phyloP scores from a whole-genome alignment of 768 basidiomycete genomes.

The Mycena galopus region DNA sequence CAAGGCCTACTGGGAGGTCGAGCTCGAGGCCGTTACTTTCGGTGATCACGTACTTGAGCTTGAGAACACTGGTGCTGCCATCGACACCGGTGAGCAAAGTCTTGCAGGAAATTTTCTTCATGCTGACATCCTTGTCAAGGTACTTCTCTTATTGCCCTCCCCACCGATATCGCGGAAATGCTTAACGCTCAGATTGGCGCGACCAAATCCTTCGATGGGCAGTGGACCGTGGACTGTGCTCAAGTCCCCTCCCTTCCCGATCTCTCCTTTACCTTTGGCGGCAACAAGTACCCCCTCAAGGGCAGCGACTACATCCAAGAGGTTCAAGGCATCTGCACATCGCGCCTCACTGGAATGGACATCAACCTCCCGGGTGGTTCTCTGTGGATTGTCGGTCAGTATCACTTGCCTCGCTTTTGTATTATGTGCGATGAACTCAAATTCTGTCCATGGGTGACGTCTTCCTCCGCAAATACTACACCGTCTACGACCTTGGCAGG shows the following conservation, averaged over 20 bases:
- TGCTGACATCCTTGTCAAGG: conserved; percentile 51
- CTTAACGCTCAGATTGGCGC: conserved; percentile 96
- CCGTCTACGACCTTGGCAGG: conserved; percentile 86
- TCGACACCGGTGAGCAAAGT: conserved; percentile 77
- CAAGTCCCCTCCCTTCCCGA: conserved; percentile 89
- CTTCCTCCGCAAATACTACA: conserved; percentile 92
- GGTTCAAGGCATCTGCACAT: conserved; percentile 93
- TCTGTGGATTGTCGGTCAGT: conserved; percentile 88
- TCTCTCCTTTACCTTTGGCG: conserved; percentile 85
- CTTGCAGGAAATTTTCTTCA: conserved; percentile 8
- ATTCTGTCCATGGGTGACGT: conserved; percentile 77
- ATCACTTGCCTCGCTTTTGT: conserved; percentile 31
- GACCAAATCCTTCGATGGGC: conserved; percentile 94
- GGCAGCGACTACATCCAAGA: conserved; percentile 92
- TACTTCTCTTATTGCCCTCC: conserved; percentile 93
- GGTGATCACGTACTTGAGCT: conserved; percentile 91
- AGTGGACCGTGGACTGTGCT: conserved; percentile 91
- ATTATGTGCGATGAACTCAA: neutral
- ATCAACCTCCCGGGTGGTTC: conserved; percentile 84
- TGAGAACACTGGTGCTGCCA: conserved; percentile 93
- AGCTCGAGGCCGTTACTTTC: conserved; percentile 87
- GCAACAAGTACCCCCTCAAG: conserved; percentile 83
- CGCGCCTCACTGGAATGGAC: conserved; percentile 92
- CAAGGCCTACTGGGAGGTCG: conserved; percentile 99
- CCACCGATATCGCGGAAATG: conserved; percentile 97